Evolutionary conservation across 1,284 basidiomycete species (phyloP).

Genomic region (Irpex sp.): DNA sequence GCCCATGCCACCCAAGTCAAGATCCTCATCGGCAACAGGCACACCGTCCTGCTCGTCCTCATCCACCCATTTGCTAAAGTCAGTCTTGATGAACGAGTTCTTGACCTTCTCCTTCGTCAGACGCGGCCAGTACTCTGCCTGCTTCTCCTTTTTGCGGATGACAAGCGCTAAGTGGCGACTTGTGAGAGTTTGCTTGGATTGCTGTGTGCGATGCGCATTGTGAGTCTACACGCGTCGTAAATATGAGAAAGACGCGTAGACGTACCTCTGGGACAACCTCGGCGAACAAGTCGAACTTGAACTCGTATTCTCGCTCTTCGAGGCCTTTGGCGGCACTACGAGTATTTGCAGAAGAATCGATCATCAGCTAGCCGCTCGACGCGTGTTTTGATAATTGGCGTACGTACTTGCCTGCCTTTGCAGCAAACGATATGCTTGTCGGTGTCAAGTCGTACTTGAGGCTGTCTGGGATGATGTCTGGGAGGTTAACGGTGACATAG

Average conservation of each 20-base stretch:
- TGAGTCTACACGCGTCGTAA: background rate
- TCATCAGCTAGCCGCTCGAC: constrained; percentile 7
- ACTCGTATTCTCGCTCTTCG: constrained; percentile 62
- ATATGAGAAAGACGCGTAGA: constrained; percentile 2
- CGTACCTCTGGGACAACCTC: constrained; percentile 72
- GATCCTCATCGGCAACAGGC: constrained; percentile 37
- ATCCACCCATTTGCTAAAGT: constrained; percentile 91
- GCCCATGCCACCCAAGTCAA: constrained; percentile 34
- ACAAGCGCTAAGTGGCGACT: constrained; percentile 62
- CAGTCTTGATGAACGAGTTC: constrained; percentile 81
- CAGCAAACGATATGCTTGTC: constrained; percentile 64
- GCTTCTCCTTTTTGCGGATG: constrained; percentile 75
- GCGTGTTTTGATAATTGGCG: background rate
- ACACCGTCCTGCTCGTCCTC: constrained; percentile 89
- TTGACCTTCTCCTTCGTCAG: constrained; percentile 83
- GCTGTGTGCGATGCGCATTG: constrained; percentile 33
- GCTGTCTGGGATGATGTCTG: constrained; percentile 64
- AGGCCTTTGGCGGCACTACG: constrained; percentile 44
- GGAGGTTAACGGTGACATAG: constrained; percentile 80
- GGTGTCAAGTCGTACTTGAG: constrained; percentile 62
- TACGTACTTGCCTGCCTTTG: constrained; percentile 66
- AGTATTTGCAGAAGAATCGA: constrained; percentile 22
- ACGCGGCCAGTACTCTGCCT: constrained; percentile 84
- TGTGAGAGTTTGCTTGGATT: constrained; percentile 57
- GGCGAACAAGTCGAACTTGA: constrained; percentile 66